A percentile compares a stretch with the other conserved stretches of the same genome.
Conservation (phyloP, 225 moss, liverwort and hornwort genomes). For the Ulota crispa region DNA sequence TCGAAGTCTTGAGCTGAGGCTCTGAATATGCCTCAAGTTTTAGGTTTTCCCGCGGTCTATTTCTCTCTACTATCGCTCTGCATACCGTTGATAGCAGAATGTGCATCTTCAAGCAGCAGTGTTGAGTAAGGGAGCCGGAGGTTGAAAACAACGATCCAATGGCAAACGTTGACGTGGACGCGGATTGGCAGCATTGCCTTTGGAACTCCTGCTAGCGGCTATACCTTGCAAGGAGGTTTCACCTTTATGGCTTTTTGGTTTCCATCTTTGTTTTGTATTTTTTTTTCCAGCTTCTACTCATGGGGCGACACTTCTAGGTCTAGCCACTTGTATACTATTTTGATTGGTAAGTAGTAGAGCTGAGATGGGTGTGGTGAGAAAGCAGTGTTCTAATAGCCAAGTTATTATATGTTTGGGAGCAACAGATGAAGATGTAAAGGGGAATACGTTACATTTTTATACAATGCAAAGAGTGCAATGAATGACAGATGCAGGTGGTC, state of each 20-base stretch:
- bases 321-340: slow-evolving; percentile 15
- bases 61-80: slow-evolving; percentile 4
- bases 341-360: slow-evolving; percentile 32
- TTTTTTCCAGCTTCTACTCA: slow-evolving; percentile 8
- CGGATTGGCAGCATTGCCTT: neutral
- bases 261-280: neutral
- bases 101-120: slow-evolving; percentile 6
- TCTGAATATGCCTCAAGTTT: slow-evolving; percentile 6
- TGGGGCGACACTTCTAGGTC: slow-evolving; percentile 2
- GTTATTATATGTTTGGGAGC: neutral
- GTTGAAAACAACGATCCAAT: neutral
- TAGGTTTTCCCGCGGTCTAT: slow-evolving; percentile 3
- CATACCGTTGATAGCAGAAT: slow-evolving; percentile 6
- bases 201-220: slow-evolving; percentile 6
- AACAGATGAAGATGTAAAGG: slow-evolving; percentile 14
- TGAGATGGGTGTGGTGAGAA: slow-evolving; percentile 28
- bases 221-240: slow-evolving; percentile 8
- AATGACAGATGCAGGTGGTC: neutral
- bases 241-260: slow-evolving; percentile 17
- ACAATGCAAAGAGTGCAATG: slow-evolving; percentile 9
- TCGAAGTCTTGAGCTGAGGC: neutral
- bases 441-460: slow-evolving; percentile 2
- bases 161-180: neutral
- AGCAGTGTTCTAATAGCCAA: neutral
- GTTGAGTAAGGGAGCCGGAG: neutral